A percentile compares a stretch with the other conserved stretches of the same genome.
These are phyloP conservation scores for Puccinellia tenuiflora DNA, from an alignment of 176 grass and related monocot species.

Conservation along the genomic window DNA sequence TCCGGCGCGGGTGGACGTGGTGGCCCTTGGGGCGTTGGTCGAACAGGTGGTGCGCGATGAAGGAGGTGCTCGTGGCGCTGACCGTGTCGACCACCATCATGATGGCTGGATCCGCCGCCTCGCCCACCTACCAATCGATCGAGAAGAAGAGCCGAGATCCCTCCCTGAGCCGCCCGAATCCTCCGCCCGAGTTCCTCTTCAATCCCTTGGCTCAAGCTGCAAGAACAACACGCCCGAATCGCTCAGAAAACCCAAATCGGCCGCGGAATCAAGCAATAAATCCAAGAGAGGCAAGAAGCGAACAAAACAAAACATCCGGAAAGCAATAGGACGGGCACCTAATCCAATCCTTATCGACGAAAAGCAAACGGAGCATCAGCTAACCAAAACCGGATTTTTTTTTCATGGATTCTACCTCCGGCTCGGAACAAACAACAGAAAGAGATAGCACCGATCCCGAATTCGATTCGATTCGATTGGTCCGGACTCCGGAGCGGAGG, in stretches of 20 bases:
- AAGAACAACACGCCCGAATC: background rate
- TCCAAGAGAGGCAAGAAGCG: background rate
- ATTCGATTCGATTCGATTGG: background rate
- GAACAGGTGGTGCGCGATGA: slow-evolving; percentile 51
- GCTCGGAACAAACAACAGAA: too few relatives aligned
- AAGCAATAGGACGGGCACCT: too few relatives aligned
- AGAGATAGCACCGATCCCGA: too few relatives aligned
- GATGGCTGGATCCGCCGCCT: slow-evolving; percentile 22
- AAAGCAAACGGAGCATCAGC: background rate
- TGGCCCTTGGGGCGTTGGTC: slow-evolving; percentile 34
- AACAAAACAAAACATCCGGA: background rate
- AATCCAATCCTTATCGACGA: background rate
- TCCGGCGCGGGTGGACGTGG: background rate
- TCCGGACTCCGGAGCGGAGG: background rate
- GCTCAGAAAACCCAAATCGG: too few relatives aligned
- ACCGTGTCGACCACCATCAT: slow-evolving; percentile 65
- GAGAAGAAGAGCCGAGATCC: background rate
- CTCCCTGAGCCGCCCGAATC: background rate
- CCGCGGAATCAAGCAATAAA: background rate
- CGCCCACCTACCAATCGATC: background rate
- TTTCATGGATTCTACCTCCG: background rate
- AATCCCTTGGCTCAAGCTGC: slow-evolving; percentile 1
- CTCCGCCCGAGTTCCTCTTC: background rate
- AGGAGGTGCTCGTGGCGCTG: slow-evolving; percentile 73
- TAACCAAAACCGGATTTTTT: background rate